A percentile compares a stretch with the other conserved stretches of the same genome.
phyloP scores from a whole-genome alignment of 345 rosid species.

The Gossypium thurberi region DNA sequence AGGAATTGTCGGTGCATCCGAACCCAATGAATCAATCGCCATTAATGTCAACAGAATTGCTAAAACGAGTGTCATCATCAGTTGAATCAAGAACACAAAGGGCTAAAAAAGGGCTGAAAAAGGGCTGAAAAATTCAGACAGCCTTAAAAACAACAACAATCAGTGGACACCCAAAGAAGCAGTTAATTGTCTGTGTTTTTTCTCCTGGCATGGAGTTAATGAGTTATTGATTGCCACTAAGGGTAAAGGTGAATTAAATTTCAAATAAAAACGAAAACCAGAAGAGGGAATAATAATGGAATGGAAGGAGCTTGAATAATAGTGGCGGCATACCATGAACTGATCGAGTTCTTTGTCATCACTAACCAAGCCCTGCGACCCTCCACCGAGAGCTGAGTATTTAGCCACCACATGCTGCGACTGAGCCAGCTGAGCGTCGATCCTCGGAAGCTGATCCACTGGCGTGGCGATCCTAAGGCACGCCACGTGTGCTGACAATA shows the following conservation, averaged over 20 bases:
- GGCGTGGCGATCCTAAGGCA: constrained; percentile 91
- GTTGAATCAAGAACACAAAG: too few relatives aligned
- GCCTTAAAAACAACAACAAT: too few relatives aligned
- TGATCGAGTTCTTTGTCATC: constrained; percentile 98
- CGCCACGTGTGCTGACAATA: constrained; percentile 89
- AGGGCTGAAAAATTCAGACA: too few relatives aligned
- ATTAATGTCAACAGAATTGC: neutral
- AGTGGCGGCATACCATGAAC: constrained; percentile 70
- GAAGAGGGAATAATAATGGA: neutral
- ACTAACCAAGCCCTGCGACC: constrained; percentile 44
- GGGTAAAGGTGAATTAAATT: neutral
- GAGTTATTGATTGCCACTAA: neutral
- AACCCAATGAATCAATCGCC: neutral
- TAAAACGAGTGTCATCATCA: neutral
- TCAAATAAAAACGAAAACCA: constrained; percentile 6
- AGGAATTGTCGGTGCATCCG: neutral
- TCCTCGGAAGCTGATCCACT: constrained; percentile 90
- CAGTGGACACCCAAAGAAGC: too few relatives aligned
- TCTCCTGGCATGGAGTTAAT: too few relatives aligned
- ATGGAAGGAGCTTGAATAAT: neutral
- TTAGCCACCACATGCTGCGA: constrained; percentile 87
- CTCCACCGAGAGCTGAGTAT: constrained; percentile 68
- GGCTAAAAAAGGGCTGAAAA: too few relatives aligned
- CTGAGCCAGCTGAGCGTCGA: constrained; percentile 94
- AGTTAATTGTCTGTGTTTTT: too few relatives aligned